Base-by-base conservation (phyloP, 352 stramenopile genomes). In the Phytopythium helicoides region DNA sequence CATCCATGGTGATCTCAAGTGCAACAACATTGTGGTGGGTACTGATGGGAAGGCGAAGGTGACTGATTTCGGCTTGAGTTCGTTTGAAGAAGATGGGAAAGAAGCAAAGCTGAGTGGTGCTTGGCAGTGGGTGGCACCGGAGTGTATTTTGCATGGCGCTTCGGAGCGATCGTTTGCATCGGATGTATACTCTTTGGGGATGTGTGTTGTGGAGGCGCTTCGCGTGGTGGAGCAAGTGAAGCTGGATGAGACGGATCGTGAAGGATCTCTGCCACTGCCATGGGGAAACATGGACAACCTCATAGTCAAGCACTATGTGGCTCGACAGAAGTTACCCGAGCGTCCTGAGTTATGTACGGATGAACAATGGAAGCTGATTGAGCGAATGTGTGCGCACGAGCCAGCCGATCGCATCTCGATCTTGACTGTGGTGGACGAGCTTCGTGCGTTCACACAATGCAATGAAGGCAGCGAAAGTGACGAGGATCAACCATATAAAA, bases 1-100 rank as follows among this genome's bases (percentile, higher is more conserved):
- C 4, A 57, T 95, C 6, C 87, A 96, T 47, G 66, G 79, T 3
- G 86, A 96, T 53, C 61, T 96, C 7, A 96, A 73, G 56, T 67
- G 65, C 25, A 64, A 70, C 56, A 73, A 70, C 38, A 62, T 73
- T 38, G 51, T 73, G 3, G 16, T 66, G 10, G 58, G 58, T 3
- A 57, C 26, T 7, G 58, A 66, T 10, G 52, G 52, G 1, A n/a
- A 40, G 33, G 47, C 52, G 7, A 60, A 54, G 26, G 25, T 61
- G 14, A 57, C 52, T n/a, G 52, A 66, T 36, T 61, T 65, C 19
- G 58, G 58, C 8, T 23, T 61, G 8, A 65, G 53, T 18, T 47
- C 23, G 4, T 7, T 55, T 5, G 39, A 41, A 10, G 37, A 46
- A 36, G 34, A 46, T 21, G 34, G 61, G 21, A 33, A 22, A 1